Base-by-base conservation (phyloP, 1,284 basidiomycete species). In the Flammula alnicola region DNA sequence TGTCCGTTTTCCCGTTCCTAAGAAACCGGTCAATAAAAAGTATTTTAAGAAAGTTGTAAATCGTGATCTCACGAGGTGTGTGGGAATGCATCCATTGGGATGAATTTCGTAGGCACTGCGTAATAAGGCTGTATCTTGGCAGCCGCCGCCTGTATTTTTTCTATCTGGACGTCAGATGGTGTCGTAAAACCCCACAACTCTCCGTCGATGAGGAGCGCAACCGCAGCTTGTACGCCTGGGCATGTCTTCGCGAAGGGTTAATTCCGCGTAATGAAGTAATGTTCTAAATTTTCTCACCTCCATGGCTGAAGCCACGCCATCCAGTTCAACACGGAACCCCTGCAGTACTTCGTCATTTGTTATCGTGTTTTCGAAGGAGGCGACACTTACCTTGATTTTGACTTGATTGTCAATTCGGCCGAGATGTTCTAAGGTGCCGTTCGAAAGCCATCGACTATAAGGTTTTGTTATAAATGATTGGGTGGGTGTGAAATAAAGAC, bases 311-410 rank as follows among this genome's bases (percentile, higher is more conserved):
- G 79, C 74, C 11, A 84, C 80, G 14, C 81, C 81, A 58, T 81
- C 80, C 9, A 84, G 68, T 59, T 84, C 81, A 11, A 84, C 80
- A 25, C 80, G 77, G 68, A 83, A 84, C 6, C 81, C 81, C 76
- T 80, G 44, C 6, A 44, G 25, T 36, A 44, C 36, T 38, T 20
- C 27, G 23, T 35, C 33, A 51, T 48, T 31, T 27, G 20, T 6
- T 35, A 31, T 31, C n/a, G 1, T 27, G 16, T 27, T 20, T 10
- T 20, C 17, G 12, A 27, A 38, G 11, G 31, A 11, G 17, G n/a
- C n/a, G 37, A 7, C 40, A 50, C 51, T 22, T 44, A 71, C 69
- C 65, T 78, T 70, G 55, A 80, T 70, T 66, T 82, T 82, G 49
- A 83, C 76, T 63, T 83, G 81, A 58, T 83, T 78, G 60, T 83